Evolutionary conservation across 108 stramenopile species (phyloP).

Genomic region (Phaeodactylum tricornutum): DNA sequence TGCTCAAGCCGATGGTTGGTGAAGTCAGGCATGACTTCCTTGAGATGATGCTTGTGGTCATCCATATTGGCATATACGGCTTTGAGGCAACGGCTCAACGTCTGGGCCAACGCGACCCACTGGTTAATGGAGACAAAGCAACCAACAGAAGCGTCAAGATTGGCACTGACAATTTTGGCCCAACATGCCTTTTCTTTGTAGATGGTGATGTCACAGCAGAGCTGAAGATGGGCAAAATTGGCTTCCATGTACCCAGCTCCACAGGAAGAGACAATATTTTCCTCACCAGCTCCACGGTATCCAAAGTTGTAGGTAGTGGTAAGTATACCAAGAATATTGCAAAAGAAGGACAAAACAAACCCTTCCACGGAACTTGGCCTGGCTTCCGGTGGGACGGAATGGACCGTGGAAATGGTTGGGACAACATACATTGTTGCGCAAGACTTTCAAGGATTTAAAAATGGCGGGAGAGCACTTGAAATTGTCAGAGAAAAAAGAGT

Average conservation of each 20-base stretch:
- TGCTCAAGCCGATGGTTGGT: background rate
- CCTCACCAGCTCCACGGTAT: slow-evolving; percentile 22
- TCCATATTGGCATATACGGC: slow-evolving; percentile 1
- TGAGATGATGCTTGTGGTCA: slow-evolving; percentile 2
- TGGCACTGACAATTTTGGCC: slow-evolving; percentile 18
- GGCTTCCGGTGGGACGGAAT: too few species aligned
- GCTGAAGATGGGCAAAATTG: slow-evolving; percentile 18
- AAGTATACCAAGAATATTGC: slow-evolving; percentile 12
- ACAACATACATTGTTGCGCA: too few species aligned
- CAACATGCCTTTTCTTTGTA: slow-evolving; percentile 21
- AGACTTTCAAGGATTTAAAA: too few species aligned
- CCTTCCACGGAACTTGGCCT: too few species aligned
- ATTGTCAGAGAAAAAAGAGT: too few species aligned
- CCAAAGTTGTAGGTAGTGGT: slow-evolving; percentile 18
- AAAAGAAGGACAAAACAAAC: slow-evolving; percentile 12
- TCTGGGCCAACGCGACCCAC: slow-evolving; percentile 3
- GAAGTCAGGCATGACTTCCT: slow-evolving; percentile 9
- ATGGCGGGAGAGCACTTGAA: too few species aligned
- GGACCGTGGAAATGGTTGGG: too few species aligned
- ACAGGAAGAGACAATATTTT: slow-evolving; percentile 18
- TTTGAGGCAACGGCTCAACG: slow-evolving; percentile 3
- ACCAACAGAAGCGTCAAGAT: slow-evolving; percentile 5
- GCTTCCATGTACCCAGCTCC: slow-evolving; percentile 5
- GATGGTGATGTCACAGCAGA: slow-evolving; percentile 18
- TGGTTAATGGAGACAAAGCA: slow-evolving; percentile 9